Evolutionary conservation across 768 basidiomycete genomes (phyloP).

Genomic region (Lactarius hatsudake): DNA sequence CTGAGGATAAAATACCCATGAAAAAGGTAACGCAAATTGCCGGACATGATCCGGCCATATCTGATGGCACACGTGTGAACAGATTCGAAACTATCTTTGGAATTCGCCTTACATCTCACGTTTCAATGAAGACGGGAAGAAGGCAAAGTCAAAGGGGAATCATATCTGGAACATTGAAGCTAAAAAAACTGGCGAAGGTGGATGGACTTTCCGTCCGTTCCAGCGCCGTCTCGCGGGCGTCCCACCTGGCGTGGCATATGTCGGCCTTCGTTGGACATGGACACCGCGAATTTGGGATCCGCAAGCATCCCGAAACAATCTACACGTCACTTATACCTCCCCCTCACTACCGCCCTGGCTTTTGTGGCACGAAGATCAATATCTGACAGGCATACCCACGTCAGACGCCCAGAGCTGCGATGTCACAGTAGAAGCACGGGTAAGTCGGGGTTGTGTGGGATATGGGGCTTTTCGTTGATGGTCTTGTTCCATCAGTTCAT

Average conservation of each 20-base stretch:
- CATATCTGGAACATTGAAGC: slow-evolving; percentile 99
- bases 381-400: slow-evolving; percentile 76
- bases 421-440: slow-evolving; percentile 73
- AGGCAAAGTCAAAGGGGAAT: slow-evolving; percentile 98
- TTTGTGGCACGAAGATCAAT: slow-evolving; percentile 73
- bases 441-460: slow-evolving; percentile 37
- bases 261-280: slow-evolving; percentile 83
- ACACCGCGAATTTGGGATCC: slow-evolving; percentile 96
- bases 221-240: slow-evolving; percentile 81
- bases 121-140: slow-evolving; percentile 98
- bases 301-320: slow-evolving; percentile 77
- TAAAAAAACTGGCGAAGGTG: slow-evolving; percentile 69
- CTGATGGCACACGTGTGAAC: slow-evolving; percentile 18
- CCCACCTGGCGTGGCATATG: slow-evolving; percentile 79
- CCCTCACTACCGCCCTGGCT: slow-evolving; percentile 86
- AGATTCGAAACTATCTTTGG: slow-evolving; percentile 97
- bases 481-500: slow-evolving; percentile 47
- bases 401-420: slow-evolving; percentile 72
- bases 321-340: slow-evolving; percentile 77
- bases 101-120: slow-evolving; percentile 89
- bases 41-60: slow-evolving; percentile 18
- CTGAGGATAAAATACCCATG: slow-evolving; percentile 93
- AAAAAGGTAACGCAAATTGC: slow-evolving; percentile 67
- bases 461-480: slow-evolving; percentile 20
- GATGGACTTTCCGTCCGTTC: slow-evolving; percentile 89